phyloP scores from a whole-genome alignment of 257 asterid genomes.

The Fraxinus anomala region DNA sequence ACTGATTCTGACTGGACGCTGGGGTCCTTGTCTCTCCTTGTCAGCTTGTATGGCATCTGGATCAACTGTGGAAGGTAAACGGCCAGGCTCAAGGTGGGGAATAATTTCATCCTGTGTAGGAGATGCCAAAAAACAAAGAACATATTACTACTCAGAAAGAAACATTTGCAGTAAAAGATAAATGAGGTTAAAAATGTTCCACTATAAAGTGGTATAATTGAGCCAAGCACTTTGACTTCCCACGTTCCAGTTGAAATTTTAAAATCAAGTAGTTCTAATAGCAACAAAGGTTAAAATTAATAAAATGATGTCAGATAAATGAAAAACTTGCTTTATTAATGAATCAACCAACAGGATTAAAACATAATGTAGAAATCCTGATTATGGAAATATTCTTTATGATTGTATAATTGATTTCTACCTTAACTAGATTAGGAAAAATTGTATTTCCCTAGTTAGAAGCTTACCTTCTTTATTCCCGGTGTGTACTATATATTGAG shows the following conservation, averaged over 20 bases:
- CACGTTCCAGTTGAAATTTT: too few species aligned
- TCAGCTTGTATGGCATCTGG: conserved; percentile 67
- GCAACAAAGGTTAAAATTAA: too few species aligned
- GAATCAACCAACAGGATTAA: not conserved
- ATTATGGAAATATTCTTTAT: too few species aligned
- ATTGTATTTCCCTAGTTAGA: too few species aligned
- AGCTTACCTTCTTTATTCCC: too few species aligned
- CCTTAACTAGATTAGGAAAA: too few species aligned
- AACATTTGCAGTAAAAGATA: not conserved
- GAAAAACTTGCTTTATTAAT: not conserved
- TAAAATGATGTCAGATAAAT: not conserved
- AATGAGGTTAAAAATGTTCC: not conserved
- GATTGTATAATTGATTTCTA: too few species aligned
- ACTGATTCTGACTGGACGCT: conserved; percentile 81
- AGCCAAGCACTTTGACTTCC: not conserved
- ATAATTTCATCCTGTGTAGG: conserved; percentile 74
- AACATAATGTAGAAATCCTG: too few species aligned
- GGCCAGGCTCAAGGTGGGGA: conserved; percentile 88
- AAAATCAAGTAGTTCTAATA: too few species aligned
- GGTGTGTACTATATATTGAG: too few species aligned
- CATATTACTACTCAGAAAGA: not conserved
- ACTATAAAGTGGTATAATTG: not conserved
- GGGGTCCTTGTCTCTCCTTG: conserved; percentile 57
- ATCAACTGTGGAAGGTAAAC: conserved; percentile 86
- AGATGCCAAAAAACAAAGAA: not conserved